phyloP scores from a whole-genome alignment of 2,329 filamentous ascomycete species.

The Penicillium sp. region DNA sequence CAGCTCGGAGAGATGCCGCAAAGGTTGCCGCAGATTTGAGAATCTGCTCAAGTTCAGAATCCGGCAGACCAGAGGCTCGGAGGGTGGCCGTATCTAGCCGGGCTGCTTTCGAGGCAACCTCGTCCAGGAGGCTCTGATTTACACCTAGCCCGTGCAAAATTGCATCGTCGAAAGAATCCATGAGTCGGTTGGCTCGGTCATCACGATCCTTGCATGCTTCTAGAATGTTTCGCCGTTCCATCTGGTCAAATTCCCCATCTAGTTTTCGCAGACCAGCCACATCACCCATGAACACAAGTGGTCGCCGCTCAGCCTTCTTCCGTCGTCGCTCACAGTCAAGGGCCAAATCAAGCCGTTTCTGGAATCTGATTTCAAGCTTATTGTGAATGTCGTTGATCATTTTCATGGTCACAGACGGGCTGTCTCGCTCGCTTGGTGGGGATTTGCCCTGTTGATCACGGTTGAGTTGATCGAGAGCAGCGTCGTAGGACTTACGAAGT shows the following conservation, averaged over 20 bases:
- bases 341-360: slow-evolving; percentile 49
- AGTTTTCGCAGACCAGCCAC: slow-evolving; percentile 51
- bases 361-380: slow-evolving; percentile 51
- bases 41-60: slow-evolving; percentile 36
- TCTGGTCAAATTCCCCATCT: slow-evolving; percentile 49
- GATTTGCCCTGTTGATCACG: slow-evolving; percentile 38
- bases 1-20: slow-evolving; percentile 40
- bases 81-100: slow-evolving; percentile 36
- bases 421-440: slow-evolving; percentile 32
- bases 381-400: slow-evolving; percentile 47
- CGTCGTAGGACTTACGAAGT: slow-evolving; percentile 48
- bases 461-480: slow-evolving; percentile 43
- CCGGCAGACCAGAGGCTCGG: slow-evolving; percentile 32
- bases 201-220: slow-evolving; percentile 51
- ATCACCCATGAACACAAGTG: slow-evolving; percentile 52
- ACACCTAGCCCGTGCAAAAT: slow-evolving; percentile 51
- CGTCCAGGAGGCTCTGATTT: slow-evolving; percentile 52
- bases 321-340: slow-evolving; percentile 55
- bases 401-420: slow-evolving; percentile 45
- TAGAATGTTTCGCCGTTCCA: slow-evolving; percentile 51
- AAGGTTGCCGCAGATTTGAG: slow-evolving; percentile 41
- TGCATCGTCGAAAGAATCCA: slow-evolving; percentile 52
- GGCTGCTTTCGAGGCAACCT: slow-evolving; percentile 45
- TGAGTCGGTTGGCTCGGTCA: slow-evolving; percentile 49
- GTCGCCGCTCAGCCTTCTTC: slow-evolving; percentile 54